Evolutionary conservation across 1,284 basidiomycete genomes (phyloP).

Genomic region (Marasmius sp.): DNA sequence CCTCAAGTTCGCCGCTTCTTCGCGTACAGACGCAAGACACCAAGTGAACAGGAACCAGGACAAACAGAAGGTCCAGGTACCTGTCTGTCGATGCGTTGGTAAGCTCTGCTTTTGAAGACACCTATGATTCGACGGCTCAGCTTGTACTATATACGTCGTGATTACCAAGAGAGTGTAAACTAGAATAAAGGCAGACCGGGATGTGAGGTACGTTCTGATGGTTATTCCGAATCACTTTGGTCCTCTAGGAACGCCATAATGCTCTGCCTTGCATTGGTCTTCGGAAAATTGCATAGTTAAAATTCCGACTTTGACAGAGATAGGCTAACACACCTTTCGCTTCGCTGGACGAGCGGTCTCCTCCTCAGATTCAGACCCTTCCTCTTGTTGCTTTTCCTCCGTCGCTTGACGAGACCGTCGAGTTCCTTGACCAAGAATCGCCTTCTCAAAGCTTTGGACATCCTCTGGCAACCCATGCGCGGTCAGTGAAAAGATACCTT

Average conservation of each 20-base stretch:
- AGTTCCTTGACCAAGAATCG: constrained; percentile 25
- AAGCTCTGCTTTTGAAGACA: too few relatives aligned
- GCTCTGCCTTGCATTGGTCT: constrained; percentile 53
- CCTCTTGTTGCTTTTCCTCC: constrained; percentile 23
- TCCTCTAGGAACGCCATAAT: constrained; percentile 71
- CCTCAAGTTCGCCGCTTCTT: too few relatives aligned
- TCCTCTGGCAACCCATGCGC: constrained; percentile 47
- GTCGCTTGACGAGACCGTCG: constrained; percentile 15
- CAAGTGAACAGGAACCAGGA: too few relatives aligned
- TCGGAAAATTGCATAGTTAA: constrained; percentile 4
- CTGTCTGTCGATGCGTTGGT: too few relatives aligned
- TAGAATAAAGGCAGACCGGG: too few relatives aligned
- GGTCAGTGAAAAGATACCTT: background rate
- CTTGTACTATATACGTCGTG: too few relatives aligned
- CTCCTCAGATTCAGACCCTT: constrained; percentile 27
- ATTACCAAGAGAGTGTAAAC: too few relatives aligned
- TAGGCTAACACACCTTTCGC: constrained; percentile 32
- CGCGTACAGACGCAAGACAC: too few relatives aligned
- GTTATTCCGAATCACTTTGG: constrained; percentile 46
- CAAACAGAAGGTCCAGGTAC: too few relatives aligned
- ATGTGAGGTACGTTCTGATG: too few relatives aligned
- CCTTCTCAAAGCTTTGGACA: constrained; percentile 58
- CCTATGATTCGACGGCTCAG: too few relatives aligned
- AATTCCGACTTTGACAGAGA: constrained; percentile 15
- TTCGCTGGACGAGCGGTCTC: constrained; percentile 37